Conservation (phyloP, 179 eudicot genomes). For the Drosera spatulata region DNA sequence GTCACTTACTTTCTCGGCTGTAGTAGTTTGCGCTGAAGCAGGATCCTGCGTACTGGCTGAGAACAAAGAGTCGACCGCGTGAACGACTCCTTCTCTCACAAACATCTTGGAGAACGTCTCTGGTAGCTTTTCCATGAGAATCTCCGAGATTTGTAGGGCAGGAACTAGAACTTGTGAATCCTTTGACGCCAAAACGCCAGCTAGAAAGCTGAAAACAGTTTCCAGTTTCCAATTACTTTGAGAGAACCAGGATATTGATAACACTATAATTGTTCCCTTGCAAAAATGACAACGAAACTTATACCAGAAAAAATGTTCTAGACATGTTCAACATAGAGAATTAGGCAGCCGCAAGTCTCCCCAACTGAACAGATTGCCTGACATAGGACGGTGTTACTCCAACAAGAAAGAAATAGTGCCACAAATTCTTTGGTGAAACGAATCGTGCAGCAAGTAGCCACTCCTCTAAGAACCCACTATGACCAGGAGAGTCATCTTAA, state of each 20-base stretch:
- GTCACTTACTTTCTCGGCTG: conserved; percentile 63
- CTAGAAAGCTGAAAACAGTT: conserved; percentile 53
- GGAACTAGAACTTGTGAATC: conserved; percentile 96
- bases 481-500: not conserved
- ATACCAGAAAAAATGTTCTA: no score
- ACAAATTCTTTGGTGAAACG: no score
- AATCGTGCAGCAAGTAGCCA: no score
- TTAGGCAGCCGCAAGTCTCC: not conserved
- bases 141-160: conserved; percentile 93
- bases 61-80: conserved; percentile 87
- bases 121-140: conserved; percentile 93
- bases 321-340: not conserved
- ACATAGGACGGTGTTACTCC: not conserved
- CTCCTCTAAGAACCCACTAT: not conserved
- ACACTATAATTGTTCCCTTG: no score
- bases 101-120: conserved; percentile 88
- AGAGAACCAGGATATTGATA: not conserved
- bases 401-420: no score
- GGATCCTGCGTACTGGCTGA: conserved; percentile 29
- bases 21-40: conserved; percentile 32
- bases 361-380: no score
- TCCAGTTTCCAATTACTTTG: not conserved
- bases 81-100: conserved; percentile 95
- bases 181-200: conserved; percentile 98
- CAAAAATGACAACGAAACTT: no score